Evolutionary conservation across 1,284 basidiomycete species (phyloP).

Genomic region (Schizophyllum commune): DNA sequence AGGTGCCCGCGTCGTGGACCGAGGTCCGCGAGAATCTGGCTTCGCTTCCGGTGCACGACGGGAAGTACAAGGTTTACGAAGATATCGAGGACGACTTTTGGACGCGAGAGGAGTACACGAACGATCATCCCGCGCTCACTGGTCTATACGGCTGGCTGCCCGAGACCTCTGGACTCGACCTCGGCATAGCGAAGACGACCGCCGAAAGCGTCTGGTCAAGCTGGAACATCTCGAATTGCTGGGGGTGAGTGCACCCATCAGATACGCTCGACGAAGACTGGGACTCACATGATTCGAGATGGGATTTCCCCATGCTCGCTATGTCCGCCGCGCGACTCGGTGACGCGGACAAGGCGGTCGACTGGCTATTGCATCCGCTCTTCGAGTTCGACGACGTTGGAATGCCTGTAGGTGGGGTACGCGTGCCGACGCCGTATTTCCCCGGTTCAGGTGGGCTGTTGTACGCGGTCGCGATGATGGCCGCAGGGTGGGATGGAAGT

Average conservation of each 20-base stretch:
- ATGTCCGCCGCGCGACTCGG: constrained; percentile 53
- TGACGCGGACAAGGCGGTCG: constrained; percentile 39
- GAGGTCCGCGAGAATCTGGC: constrained; percentile 39
- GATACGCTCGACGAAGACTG: neutral
- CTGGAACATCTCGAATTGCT: constrained; percentile 51
- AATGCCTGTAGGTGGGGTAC: constrained; percentile 50
- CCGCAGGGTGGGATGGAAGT: constrained; percentile 46
- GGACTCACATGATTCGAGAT: constrained; percentile 23
- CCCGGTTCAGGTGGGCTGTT: constrained; percentile 47
- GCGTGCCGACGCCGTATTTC: constrained; percentile 56
- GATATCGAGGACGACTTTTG: constrained; percentile 46
- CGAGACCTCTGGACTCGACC: constrained; percentile 36
- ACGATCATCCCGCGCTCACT: constrained; percentile 51
- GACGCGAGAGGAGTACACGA: constrained; percentile 40
- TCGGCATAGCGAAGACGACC: constrained; percentile 38
- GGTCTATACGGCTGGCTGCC: constrained; percentile 55
- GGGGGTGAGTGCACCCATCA: constrained; percentile 34
- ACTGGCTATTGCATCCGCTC: constrained; percentile 46
- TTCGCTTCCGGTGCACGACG: constrained; percentile 39
- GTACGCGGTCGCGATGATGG: constrained; percentile 50
- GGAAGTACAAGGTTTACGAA: constrained; percentile 48
- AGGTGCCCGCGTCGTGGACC: constrained; percentile 32
- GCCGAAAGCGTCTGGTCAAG: constrained; percentile 44
- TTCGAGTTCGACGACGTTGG: constrained; percentile 54
- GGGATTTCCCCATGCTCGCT: constrained; percentile 58